Conservation (phyloP, 495 filamentous ascomycete species). For the Trichoderma parareesei region DNA sequence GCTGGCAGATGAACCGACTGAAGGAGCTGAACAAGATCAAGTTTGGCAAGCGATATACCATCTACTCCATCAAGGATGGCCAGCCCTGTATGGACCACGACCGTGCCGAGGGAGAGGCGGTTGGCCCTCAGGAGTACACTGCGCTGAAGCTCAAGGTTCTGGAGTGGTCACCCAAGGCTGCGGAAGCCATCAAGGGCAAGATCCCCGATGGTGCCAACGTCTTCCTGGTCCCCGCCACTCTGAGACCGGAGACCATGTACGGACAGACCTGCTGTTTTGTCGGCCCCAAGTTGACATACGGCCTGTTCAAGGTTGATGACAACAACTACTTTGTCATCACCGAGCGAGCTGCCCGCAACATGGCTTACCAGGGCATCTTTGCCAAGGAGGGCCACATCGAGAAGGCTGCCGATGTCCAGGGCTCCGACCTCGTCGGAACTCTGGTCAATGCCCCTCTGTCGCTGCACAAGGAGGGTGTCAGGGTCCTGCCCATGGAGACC, state of each 20-base stretch:
- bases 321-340: slow-evolving; percentile 82
- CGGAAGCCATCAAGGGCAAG: slow-evolving; percentile 61
- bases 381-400: slow-evolving; percentile 65
- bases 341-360: slow-evolving; percentile 84
- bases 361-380: slow-evolving; percentile 90
- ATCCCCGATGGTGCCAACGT: slow-evolving; percentile 75
- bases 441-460: slow-evolving; percentile 83
- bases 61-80: slow-evolving; percentile 94
- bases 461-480: slow-evolving; percentile 67
- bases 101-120: slow-evolving; percentile 81
- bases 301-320: slow-evolving; percentile 74
- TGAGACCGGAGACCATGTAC: slow-evolving; percentile 97
- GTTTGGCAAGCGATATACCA: slow-evolving; percentile 89
- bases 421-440: slow-evolving; percentile 77
- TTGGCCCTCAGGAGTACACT: slow-evolving; percentile 86
- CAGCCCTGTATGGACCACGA: slow-evolving; percentile 99
- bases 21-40: slow-evolving; percentile 86
- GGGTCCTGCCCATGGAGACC: slow-evolving; percentile 90
- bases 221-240: slow-evolving; percentile 83
- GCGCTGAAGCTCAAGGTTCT: slow-evolving; percentile 82
- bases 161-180: slow-evolving; percentile 71
- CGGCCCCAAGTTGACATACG: slow-evolving; percentile 83
- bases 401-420: slow-evolving; percentile 61
- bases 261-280: slow-evolving; percentile 96
- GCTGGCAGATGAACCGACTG: slow-evolving; percentile 96